Percentiles rank a stretch among this genome's conserved stretches.
phyloP scores from a whole-genome alignment of 768 basidiomycete species.

The Pisolithus microcarpus region DNA sequence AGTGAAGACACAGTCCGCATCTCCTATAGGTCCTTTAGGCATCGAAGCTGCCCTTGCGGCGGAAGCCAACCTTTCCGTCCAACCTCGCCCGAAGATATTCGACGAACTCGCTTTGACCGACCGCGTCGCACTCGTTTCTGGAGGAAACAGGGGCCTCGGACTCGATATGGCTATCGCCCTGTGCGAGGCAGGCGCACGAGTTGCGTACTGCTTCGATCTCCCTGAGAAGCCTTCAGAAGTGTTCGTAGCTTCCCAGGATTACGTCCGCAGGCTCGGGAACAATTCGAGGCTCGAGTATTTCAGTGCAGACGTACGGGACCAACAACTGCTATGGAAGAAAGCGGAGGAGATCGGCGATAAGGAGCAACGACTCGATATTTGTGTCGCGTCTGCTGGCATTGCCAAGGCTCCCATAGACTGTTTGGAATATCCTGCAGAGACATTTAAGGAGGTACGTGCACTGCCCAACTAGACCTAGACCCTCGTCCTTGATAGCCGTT shows the following conservation, averaged over 20 bases:
- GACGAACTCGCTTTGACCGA: slow-evolving; percentile 52
- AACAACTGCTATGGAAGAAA: slow-evolving; percentile 49
- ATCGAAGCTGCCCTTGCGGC: slow-evolving; percentile 50
- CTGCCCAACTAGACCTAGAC: neutral
- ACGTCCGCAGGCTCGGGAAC: slow-evolving; percentile 40
- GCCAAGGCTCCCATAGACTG: slow-evolving; percentile 53
- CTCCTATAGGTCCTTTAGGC: slow-evolving; percentile 54
- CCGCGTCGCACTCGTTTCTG: slow-evolving; percentile 56
- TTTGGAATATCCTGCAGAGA: slow-evolving; percentile 55
- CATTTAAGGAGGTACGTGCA: slow-evolving; percentile 52
- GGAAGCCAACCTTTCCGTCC: slow-evolving; percentile 27
- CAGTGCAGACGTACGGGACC: slow-evolving; percentile 57
- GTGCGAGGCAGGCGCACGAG: slow-evolving; percentile 64
- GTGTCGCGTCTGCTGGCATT: slow-evolving; percentile 73
- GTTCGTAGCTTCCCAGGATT: slow-evolving; percentile 49
- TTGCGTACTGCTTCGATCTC: slow-evolving; percentile 64
- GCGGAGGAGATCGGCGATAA: slow-evolving; percentile 54
- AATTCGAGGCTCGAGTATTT: slow-evolving; percentile 51
- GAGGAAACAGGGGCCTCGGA: slow-evolving; percentile 64
- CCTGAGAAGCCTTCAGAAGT: slow-evolving; percentile 49
- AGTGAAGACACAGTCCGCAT: slow-evolving; percentile 34
- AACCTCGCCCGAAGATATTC: slow-evolving; percentile 43
- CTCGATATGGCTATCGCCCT: slow-evolving; percentile 75
- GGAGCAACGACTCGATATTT: slow-evolving; percentile 68
- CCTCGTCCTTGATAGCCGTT: neutral